These are phyloP conservation scores for Pichia sp. DNA, from an alignment of 1,139 yeast genomes.

Conservation along the genomic window DNA sequence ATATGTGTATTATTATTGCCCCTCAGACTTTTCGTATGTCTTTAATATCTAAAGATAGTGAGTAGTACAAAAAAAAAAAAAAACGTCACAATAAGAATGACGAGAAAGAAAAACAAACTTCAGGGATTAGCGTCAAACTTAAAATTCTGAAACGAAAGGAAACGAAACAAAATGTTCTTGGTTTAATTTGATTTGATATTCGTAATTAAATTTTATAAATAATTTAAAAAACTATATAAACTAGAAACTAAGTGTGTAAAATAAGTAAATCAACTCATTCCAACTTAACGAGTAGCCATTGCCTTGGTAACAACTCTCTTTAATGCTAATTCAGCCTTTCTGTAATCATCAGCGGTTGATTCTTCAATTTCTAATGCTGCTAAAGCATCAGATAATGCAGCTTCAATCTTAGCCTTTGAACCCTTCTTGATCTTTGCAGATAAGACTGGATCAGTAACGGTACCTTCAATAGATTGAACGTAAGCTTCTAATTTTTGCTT, in stretches of 20 bases:
- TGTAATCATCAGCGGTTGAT: conserved; percentile 90
- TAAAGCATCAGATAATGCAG: conserved; percentile 97
- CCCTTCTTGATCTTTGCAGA: conserved; percentile 98
- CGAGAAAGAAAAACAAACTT: too few relatives aligned
- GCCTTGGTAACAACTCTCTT: conserved; percentile 99
- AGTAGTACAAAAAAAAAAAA: too few relatives aligned
- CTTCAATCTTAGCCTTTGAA: conserved; percentile 95
- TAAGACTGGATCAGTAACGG: conserved; percentile 97
- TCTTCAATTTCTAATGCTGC: conserved; percentile 98
- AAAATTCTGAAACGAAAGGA: too few relatives aligned
- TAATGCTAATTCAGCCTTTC: conserved; percentile 98
- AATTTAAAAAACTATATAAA: not conserved
- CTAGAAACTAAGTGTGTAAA: not conserved
- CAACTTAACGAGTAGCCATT: conserved; percentile 92
- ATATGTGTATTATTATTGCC: too few relatives aligned
- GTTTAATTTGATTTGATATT: not conserved
- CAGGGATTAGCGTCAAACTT: too few relatives aligned
- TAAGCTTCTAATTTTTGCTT: conserved; percentile 99
- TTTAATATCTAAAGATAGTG: too few relatives aligned
- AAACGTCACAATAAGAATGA: too few relatives aligned
- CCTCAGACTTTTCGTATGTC: too few relatives aligned
- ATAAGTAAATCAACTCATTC: not conserved
- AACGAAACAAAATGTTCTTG: too few relatives aligned
- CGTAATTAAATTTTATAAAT: not conserved
- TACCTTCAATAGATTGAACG: conserved; percentile 94